Percentiles rank a stretch among this genome's conserved stretches.
Conservation (phyloP, 805 yeast genomes). For the Suhomyces sp. region DNA sequence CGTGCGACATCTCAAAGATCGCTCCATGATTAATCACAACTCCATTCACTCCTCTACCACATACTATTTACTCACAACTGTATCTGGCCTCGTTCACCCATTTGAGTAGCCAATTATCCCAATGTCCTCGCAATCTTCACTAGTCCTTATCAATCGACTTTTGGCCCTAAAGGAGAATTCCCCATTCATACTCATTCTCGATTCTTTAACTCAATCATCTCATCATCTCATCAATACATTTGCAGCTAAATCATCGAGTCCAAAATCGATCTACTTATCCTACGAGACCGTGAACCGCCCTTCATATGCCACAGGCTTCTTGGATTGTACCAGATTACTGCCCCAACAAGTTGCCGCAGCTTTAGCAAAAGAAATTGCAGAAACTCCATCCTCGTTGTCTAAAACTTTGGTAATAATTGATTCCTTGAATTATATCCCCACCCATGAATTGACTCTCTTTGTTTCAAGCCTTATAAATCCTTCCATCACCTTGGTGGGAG, state of each 20-base stretch:
- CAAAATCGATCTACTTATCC: slow-evolving; percentile 54
- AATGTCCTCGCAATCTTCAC: slow-evolving; percentile 19
- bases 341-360: slow-evolving; percentile 17
- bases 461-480: slow-evolving; percentile 47
- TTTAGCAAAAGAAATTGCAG: slow-evolving; percentile 21
- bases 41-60: too few relatives aligned
- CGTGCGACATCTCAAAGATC: too few relatives aligned
- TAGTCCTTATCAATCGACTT: slow-evolving; percentile 63
- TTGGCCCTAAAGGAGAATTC: slow-evolving; percentile 69
- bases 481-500: slow-evolving; percentile 29
- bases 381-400: slow-evolving; percentile 9
- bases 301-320: slow-evolving; percentile 44
- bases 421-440: slow-evolving; percentile 59
- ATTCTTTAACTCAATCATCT: slow-evolving; percentile 71
- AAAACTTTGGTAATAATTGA: slow-evolving; percentile 60
- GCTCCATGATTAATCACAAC: too few relatives aligned
- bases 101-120: too few relatives aligned
- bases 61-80: too few relatives aligned
- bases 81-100: too few relatives aligned
- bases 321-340: slow-evolving; percentile 40
- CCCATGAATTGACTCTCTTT: slow-evolving; percentile 47
- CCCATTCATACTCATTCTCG: slow-evolving; percentile 70
- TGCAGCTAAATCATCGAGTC: slow-evolving; percentile 35
- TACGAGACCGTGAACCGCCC: slow-evolving; percentile 66
- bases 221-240: slow-evolving; percentile 58